Percentiles rank a stretch among this genome's conserved stretches.
phyloP scores from a whole-genome alignment of 1,284 basidiomycete genomes.

The Fistulinella cinereoalba region DNA sequence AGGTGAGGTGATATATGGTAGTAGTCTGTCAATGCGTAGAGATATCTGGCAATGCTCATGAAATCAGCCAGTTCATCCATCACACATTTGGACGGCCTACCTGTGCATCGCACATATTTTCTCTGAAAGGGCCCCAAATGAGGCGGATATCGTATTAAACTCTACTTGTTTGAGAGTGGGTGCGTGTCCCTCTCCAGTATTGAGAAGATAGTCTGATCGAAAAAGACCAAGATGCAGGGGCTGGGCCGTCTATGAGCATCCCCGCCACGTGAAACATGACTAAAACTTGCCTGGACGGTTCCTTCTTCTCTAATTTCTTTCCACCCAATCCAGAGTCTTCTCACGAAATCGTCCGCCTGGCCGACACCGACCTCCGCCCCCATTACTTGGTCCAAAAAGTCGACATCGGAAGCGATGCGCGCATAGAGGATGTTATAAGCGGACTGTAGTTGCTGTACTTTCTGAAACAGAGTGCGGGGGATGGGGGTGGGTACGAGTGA shows the following conservation, averaged over 20 bases:
- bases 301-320: conserved; percentile 65
- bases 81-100: conserved; percentile 39
- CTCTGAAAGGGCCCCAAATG: conserved; percentile 84
- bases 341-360: conserved; percentile 85
- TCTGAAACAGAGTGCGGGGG: conserved; percentile 70
- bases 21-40: conserved; percentile 64
- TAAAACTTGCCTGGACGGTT: conserved; percentile 42
- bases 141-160: conserved; percentile 95
- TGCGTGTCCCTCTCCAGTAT: conserved; percentile 41
- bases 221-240: conserved; percentile 89
- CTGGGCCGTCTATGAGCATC: conserved; percentile 39
- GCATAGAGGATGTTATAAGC: conserved; percentile 88
- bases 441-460: conserved; percentile 68
- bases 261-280: neutral
- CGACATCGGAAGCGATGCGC: conserved; percentile 74
- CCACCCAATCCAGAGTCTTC: conserved; percentile 85
- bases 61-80: neutral
- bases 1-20: conserved; percentile 59
- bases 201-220: conserved; percentile 94
- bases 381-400: conserved; percentile 83
- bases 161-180: conserved; percentile 90
- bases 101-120: conserved; percentile 74
- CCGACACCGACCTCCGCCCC: conserved; percentile 72
- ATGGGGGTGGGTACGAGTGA: conserved; percentile 87
- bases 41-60: conserved; percentile 50